Evolutionary conservation across 805 yeast species (phyloP).

Genomic region (Candida palmyrensis): DNA sequence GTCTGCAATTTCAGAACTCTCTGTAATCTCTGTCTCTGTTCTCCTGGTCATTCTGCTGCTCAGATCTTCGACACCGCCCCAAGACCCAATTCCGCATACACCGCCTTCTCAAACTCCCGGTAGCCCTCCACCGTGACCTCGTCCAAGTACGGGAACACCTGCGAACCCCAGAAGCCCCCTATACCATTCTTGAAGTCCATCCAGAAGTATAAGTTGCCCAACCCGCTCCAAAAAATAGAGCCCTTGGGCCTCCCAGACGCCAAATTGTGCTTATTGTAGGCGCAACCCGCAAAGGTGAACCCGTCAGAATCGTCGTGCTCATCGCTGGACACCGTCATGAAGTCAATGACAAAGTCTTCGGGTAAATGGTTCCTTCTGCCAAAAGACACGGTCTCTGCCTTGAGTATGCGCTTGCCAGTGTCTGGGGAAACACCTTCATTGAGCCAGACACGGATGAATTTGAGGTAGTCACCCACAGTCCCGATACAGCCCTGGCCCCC

Average conservation of each 20-base stretch:
- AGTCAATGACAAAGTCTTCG: conserved; percentile 10
- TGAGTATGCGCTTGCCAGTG: conserved; percentile 23
- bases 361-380: conserved; percentile 33
- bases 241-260: conserved; percentile 33
- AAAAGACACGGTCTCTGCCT: conserved; percentile 22
- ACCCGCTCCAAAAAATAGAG: conserved; percentile 34
- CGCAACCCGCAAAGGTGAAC: conserved; percentile 32
- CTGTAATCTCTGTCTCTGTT: background rate
- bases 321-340: conserved; percentile 11
- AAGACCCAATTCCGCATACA: conserved; percentile 17
- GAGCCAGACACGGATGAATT: conserved; percentile 35
- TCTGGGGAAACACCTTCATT: conserved; percentile 36
- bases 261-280: conserved; percentile 15
- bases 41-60: background rate
- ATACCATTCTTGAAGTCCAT: conserved; percentile 31
- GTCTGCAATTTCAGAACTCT: background rate
- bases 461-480: conserved; percentile 31
- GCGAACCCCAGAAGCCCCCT: conserved; percentile 38
- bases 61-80: too few species aligned
- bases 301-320: conserved; percentile 18
- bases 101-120: conserved; percentile 19
- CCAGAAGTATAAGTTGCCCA: conserved; percentile 37
- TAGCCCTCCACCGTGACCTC: conserved; percentile 13
- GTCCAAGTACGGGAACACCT: conserved; percentile 31
- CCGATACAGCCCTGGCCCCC: conserved; percentile 43